These are phyloP conservation scores for Neoboletus magnificus DNA, from an alignment of 768 basidiomycete species.

Conservation along the genomic window DNA sequence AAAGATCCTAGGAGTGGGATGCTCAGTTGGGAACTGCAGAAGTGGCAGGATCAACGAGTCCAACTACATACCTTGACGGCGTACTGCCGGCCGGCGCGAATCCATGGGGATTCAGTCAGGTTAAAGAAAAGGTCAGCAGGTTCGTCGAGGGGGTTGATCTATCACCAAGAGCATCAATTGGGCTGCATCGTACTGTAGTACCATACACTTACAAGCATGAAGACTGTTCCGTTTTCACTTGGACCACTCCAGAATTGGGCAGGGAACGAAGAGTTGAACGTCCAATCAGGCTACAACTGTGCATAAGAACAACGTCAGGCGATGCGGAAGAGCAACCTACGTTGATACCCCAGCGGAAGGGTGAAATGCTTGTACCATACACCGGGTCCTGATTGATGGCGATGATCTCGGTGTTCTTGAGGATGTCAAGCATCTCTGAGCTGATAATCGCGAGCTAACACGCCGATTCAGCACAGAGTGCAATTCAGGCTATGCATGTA, in stretches of 20 bases:
- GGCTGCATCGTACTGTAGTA: background rate
- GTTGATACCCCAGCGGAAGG: slow-evolving; percentile 66
- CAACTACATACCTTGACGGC: slow-evolving; percentile 47
- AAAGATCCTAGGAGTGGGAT: slow-evolving; percentile 50
- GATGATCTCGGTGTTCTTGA: slow-evolving; percentile 60
- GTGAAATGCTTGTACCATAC: slow-evolving; percentile 58
- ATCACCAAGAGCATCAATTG: background rate
- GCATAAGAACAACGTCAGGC: background rate
- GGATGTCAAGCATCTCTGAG: slow-evolving; percentile 47
- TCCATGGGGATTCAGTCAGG: slow-evolving; percentile 67
- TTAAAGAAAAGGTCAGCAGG: slow-evolving; percentile 58
- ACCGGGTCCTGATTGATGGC: slow-evolving; percentile 67
- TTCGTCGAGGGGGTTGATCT: slow-evolving; percentile 57
- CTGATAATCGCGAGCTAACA: slow-evolving; percentile 49
- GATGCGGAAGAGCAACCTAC: slow-evolving; percentile 34
- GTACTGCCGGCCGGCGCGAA: slow-evolving; percentile 61
- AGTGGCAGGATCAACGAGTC: background rate
- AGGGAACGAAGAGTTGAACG: slow-evolving; percentile 43
- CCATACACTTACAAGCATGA: slow-evolving; percentile 54
- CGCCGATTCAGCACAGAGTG: background rate
- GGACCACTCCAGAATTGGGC: slow-evolving; percentile 69
- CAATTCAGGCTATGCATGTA: background rate
- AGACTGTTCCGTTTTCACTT: slow-evolving; percentile 56
- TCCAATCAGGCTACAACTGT: slow-evolving; percentile 32
- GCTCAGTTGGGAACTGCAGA: background rate